A percentile compares a stretch with the other conserved stretches of the same genome.
phyloP scores from a whole-genome alignment of 768 basidiomycete species.

The Serpula lacrymans region DNA sequence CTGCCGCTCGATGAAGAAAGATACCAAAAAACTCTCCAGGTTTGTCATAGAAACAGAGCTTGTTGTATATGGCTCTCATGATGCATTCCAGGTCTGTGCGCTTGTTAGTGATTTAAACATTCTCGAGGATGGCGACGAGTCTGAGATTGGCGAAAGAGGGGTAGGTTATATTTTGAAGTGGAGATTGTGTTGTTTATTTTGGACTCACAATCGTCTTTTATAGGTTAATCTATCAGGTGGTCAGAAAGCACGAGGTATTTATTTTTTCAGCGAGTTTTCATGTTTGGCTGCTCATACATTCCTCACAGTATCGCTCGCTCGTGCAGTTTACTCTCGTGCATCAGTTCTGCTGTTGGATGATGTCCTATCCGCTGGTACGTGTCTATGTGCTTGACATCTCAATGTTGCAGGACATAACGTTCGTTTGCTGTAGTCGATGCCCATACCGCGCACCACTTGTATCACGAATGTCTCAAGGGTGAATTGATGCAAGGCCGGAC shows the following conservation, averaged over 20 bases:
- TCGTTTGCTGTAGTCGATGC: conserved; percentile 60
- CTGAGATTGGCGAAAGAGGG: conserved; percentile 85
- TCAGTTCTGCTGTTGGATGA: conserved; percentile 83
- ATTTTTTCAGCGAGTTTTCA: no score
- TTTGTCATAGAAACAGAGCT: conserved; percentile 31
- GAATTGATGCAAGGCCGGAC: conserved; percentile 78
- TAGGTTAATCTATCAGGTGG: conserved; percentile 44
- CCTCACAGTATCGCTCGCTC: conserved; percentile 61
- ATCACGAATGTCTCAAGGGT: conserved; percentile 74
- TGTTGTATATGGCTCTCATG: no score
- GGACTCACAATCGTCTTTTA: not conserved
- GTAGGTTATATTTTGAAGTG: no score
- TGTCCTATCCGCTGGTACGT: conserved; percentile 50
- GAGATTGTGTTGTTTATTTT: no score
- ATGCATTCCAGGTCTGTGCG: conserved; percentile 47
- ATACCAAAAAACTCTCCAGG: conserved; percentile 76
- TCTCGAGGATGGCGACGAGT: conserved; percentile 83
- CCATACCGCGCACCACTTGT: conserved; percentile 80
- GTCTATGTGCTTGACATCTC: not conserved
- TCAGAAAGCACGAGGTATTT: conserved; percentile 65
- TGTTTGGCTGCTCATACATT: no score
- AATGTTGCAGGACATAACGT: not conserved
- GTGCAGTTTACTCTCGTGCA: conserved; percentile 88
- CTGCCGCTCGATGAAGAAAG: conserved; percentile 70
- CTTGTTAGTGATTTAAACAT: conserved; percentile 74